phyloP scores from a whole-genome alignment of 306 rosid species.

The Alnus rubra region DNA sequence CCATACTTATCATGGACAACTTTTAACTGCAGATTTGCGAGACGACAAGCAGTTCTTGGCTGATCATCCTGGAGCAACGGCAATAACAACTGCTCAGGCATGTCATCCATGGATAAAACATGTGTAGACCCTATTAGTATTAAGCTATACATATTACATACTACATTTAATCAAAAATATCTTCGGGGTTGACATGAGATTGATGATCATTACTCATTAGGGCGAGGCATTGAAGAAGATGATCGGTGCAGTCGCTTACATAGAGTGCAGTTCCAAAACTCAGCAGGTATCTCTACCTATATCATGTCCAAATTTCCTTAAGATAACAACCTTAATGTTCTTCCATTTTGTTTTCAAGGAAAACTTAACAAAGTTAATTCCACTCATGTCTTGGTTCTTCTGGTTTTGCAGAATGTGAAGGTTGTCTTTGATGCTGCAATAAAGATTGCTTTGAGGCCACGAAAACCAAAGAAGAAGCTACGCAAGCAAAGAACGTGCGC shows the following conservation, averaged over 20 bases:
- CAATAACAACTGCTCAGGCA: constrained; percentile 65
- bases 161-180: neutral
- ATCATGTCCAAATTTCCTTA: neutral
- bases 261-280: constrained; percentile 47
- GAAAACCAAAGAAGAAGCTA: constrained; percentile 29
- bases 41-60: constrained; percentile 56
- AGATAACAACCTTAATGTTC: neutral
- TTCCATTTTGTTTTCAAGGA: too few relatives aligned
- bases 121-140: too few relatives aligned
- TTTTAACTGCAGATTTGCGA: constrained; percentile 56
- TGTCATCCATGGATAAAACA: constrained; percentile 3
- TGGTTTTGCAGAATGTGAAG: constrained; percentile 35
- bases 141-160: neutral
- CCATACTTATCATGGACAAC: neutral
- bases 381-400: neutral
- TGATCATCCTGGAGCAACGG: constrained; percentile 66
- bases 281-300: constrained; percentile 28
- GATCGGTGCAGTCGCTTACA: constrained; percentile 41
- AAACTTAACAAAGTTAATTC: neutral
- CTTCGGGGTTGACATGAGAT: neutral
- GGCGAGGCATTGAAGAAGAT: constrained; percentile 42
- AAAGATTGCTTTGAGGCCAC: constrained; percentile 40
- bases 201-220: constrained; percentile 1
- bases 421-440: constrained; percentile 44
- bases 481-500: constrained; percentile 30